Conservation (phyloP, 345 rosid genomes). For the Eucalyptus guilfoylei region DNA sequence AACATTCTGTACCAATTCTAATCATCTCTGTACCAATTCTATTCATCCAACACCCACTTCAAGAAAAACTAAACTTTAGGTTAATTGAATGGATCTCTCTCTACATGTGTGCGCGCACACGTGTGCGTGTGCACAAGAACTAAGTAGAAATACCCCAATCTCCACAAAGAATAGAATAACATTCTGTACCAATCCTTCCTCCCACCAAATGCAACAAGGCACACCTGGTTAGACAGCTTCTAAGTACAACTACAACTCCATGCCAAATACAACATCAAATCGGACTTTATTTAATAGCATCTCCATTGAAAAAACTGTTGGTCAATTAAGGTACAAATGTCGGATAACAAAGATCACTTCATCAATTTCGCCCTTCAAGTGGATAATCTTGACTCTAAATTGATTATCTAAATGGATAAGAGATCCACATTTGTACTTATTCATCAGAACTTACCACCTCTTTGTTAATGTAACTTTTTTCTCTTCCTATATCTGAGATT, state of each 20-base stretch:
- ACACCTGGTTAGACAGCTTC: not conserved
- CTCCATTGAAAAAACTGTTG: not conserved
- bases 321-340: not conserved
- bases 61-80: not conserved
- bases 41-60: not conserved
- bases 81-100: not conserved
- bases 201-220: not conserved
- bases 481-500: not conserved
- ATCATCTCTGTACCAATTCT: not conserved
- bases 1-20: not conserved
- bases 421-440: not conserved
- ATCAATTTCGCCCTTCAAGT: not conserved
- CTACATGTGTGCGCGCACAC: no score
- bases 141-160: not conserved
- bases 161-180: not conserved
- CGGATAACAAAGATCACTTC: not conserved
- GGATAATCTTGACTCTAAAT: not conserved
- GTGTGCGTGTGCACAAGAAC: not conserved
- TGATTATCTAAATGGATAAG: not conserved
- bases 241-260: not conserved
- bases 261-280: not conserved
- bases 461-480: not conserved
- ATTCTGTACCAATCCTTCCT: not conserved
- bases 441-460: not conserved
- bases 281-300: not conserved